Evolutionary conservation across 73 alveolate genomes (phyloP).

Genomic region (Uronychia binucleata): DNA sequence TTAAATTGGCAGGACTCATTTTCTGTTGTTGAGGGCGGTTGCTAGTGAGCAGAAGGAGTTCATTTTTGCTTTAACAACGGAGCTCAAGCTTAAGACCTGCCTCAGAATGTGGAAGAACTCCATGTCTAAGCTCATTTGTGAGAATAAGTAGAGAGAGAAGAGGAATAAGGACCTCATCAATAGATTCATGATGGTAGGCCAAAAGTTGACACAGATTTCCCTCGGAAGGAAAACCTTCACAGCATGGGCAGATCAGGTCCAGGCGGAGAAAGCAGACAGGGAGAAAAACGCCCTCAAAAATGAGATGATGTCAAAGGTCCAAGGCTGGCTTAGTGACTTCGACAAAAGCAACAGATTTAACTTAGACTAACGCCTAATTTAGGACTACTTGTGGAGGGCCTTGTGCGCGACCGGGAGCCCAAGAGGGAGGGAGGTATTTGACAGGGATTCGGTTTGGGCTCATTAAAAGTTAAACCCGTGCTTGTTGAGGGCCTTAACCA

Average conservation of each 20-base stretch:
- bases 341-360: not conserved
- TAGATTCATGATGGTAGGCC: not conserved
- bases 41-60: not conserved
- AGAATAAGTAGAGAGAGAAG: not conserved
- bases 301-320: not conserved
- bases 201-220: not conserved
- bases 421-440: no score
- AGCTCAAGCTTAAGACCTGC: not conserved
- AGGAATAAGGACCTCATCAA: not conserved
- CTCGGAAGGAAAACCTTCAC: not conserved
- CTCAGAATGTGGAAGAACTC: not conserved
- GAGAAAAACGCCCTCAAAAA: not conserved
- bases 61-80: not conserved
- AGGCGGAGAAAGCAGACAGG: not conserved
- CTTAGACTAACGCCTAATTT: not conserved
- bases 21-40: not conserved
- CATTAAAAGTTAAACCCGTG: not conserved
- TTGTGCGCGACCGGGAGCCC: no score
- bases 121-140: not conserved
- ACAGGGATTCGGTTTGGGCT: not conserved
- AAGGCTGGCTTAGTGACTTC: not conserved
- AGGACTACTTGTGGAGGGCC: no score
- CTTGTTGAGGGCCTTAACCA: not conserved
- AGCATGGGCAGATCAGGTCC: not conserved
- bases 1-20: not conserved